These are phyloP conservation scores for Neoconidiobolus thromboides DNA, from an alignment of 371 early-diverging fungal genomes.

Conservation along the genomic window DNA sequence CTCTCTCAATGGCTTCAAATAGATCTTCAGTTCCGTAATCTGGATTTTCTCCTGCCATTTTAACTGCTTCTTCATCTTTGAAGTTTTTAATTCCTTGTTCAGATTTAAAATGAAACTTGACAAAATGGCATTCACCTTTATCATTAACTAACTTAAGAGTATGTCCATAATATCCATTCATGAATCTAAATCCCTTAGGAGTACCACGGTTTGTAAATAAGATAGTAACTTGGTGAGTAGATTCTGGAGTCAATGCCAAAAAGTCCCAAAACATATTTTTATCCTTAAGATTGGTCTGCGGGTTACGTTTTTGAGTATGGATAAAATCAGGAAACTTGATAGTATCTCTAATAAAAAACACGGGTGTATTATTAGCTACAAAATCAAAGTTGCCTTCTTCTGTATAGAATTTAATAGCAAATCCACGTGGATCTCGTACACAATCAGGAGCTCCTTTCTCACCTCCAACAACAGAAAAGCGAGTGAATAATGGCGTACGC, in stretches of 20 bases:
- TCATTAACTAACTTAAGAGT: conserved; percentile 54
- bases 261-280: conserved; percentile 45
- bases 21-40: conserved; percentile 60
- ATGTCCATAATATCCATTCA: conserved; percentile 63
- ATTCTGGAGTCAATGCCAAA: conserved; percentile 50
- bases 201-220: conserved; percentile 65
- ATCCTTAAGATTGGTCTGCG: conserved; percentile 39
- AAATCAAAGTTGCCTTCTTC: conserved; percentile 61
- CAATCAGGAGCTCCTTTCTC: conserved; percentile 58
- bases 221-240: conserved; percentile 59
- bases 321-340: conserved; percentile 68
- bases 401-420: conserved; percentile 57
- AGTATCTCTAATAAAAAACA: conserved; percentile 53
- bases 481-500: conserved; percentile 53
- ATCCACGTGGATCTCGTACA: conserved; percentile 59
- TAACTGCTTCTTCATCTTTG: conserved; percentile 33
- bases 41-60: conserved; percentile 39
- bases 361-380: conserved; percentile 55
- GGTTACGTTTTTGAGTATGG: conserved; percentile 65
- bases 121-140: conserved; percentile 41
- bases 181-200: conserved; percentile 55
- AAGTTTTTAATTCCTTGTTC: conserved; percentile 61
- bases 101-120: conserved; percentile 78
- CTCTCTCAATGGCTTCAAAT: conserved; percentile 45
- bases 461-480: conserved; percentile 65